Conservation (phyloP, 257 asterid genomes). For the Echites panduratus region DNA sequence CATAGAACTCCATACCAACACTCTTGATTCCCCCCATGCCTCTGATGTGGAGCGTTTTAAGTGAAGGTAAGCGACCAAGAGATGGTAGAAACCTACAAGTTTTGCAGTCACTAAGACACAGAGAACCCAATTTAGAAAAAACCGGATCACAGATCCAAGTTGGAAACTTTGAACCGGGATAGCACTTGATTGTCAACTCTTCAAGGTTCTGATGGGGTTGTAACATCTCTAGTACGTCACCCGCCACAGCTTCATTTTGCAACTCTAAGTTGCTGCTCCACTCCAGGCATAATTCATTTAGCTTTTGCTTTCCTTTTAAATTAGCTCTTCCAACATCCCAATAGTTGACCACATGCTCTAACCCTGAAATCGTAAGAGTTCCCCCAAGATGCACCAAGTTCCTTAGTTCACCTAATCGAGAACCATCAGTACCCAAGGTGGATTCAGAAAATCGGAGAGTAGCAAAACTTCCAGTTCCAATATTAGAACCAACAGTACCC, state of each 20-base stretch:
- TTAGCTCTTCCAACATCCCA: slow-evolving; percentile 46
- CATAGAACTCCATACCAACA: slow-evolving; percentile 39
- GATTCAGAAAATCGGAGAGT: not conserved
- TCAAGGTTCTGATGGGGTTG: slow-evolving; percentile 38
- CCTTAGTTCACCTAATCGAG: slow-evolving; percentile 32
- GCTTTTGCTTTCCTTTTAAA: slow-evolving; percentile 24
- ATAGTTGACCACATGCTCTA: slow-evolving; percentile 32
- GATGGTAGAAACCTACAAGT: slow-evolving; percentile 38
- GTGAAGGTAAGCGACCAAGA: slow-evolving; percentile 35
- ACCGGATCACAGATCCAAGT: slow-evolving; percentile 38
- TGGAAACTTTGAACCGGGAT: slow-evolving; percentile 33
- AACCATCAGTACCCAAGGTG: slow-evolving; percentile 12
- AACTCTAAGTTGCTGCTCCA: slow-evolving; percentile 31
- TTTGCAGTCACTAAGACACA: slow-evolving; percentile 35
- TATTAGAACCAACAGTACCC: slow-evolving; percentile 13
- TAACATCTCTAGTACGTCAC: slow-evolving; percentile 38
- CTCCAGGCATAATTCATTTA: slow-evolving; percentile 24
- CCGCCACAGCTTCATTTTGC: slow-evolving; percentile 24
- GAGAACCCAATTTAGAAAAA: slow-evolving; percentile 28
- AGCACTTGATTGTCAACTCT: slow-evolving; percentile 25
- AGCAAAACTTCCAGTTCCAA: slow-evolving; percentile 3
- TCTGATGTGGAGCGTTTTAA: slow-evolving; percentile 28
- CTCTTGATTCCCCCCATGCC: slow-evolving; percentile 30
- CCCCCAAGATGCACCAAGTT: slow-evolving; percentile 37
- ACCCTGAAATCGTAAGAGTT: slow-evolving; percentile 31